A percentile compares a stretch with the other conserved stretches of the same genome.
These are phyloP conservation scores for Aspergillus puulaauensis DNA, from an alignment of 2,329 filamentous ascomycete species.

Conservation along the genomic window DNA sequence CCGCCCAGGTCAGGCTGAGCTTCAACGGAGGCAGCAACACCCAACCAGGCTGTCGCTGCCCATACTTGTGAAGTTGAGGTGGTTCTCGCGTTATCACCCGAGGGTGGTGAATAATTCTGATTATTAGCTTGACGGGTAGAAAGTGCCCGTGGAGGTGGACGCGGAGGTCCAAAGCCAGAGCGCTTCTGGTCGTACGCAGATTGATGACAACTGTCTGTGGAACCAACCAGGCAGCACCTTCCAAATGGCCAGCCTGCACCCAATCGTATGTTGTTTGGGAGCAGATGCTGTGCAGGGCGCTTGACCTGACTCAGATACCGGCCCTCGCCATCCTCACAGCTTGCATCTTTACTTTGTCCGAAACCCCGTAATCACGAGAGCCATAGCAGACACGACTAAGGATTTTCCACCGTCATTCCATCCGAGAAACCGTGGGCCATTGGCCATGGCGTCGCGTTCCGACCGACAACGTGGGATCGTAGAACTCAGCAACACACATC, in stretches of 20 bases:
- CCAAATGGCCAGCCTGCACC: constrained; percentile 2
- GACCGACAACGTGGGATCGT: background rate
- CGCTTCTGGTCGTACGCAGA: background rate
- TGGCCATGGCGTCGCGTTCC: background rate
- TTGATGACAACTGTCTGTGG: constrained; percentile 18
- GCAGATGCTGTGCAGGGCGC: constrained; percentile 6
- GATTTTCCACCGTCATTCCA: too few species aligned
- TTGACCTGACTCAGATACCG: constrained; percentile 7
- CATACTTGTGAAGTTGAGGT: background rate
- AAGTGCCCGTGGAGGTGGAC: background rate
- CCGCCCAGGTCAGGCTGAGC: background rate
- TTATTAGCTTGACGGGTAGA: background rate
- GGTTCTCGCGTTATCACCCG: background rate
- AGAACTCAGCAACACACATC: background rate
- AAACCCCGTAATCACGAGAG: background rate
- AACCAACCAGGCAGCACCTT: constrained; percentile 15
- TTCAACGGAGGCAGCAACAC: constrained; percentile 7
- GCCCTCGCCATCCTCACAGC: background rate
- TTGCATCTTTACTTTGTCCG: background rate
- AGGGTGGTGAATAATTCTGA: background rate
- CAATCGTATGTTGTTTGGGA: constrained; percentile 2
- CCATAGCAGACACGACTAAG: background rate
- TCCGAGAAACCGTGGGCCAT: too few species aligned
- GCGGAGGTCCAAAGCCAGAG: background rate
- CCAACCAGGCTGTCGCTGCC: constrained; percentile 1